A percentile compares a stretch with the other conserved stretches of the same genome.
These are phyloP conservation scores for Chlorella sp. DNA, from an alignment of 139 green algal species.

Conservation along the genomic window DNA sequence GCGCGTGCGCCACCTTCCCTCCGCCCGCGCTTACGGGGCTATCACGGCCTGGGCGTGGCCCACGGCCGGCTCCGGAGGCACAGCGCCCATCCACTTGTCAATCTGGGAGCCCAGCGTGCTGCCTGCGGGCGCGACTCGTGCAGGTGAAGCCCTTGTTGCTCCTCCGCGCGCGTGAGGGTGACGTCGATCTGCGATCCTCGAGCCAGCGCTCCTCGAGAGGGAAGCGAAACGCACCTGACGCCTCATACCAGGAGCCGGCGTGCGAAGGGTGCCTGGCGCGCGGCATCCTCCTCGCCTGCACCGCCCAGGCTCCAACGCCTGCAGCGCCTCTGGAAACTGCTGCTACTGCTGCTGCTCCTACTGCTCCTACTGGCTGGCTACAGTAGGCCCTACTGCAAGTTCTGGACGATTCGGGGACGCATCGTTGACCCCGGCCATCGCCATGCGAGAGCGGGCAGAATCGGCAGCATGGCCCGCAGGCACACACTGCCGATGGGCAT, in stretches of 20 bases:
- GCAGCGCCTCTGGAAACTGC: too few relatives aligned
- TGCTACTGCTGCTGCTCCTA: too few relatives aligned
- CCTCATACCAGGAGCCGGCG: slow-evolving; percentile 63
- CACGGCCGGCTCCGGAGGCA: neutral
- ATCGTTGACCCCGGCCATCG: too few relatives aligned
- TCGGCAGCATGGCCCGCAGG: too few relatives aligned
- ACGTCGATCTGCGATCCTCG: neutral
- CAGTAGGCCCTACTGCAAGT: too few relatives aligned
- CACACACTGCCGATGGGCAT: too few relatives aligned
- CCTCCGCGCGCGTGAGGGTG: neutral
- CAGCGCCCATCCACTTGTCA: slow-evolving; percentile 39
- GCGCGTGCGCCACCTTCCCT: neutral
- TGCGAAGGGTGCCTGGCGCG: slow-evolving; percentile 36
- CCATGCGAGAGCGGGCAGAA: too few relatives aligned
- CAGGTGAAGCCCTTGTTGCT: neutral
- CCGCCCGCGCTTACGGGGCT: slow-evolving; percentile 37
- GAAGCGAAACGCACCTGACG: slow-evolving; percentile 27
- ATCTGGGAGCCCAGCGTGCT: slow-evolving; percentile 35
- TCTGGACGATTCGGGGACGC: too few relatives aligned
- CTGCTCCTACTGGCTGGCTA: too few relatives aligned
- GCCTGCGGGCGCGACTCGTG: slow-evolving; percentile 13
- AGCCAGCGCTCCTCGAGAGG: neutral
- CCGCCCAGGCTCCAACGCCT: too few relatives aligned
- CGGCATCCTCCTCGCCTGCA: slow-evolving; percentile 2
- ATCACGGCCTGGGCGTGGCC: slow-evolving; percentile 54